Evolutionary conservation across 768 basidiomycete genomes (phyloP), one percentile per base, ranked within the genome.

Genomic region (Phlebiopsis flavidoalba): DNA sequence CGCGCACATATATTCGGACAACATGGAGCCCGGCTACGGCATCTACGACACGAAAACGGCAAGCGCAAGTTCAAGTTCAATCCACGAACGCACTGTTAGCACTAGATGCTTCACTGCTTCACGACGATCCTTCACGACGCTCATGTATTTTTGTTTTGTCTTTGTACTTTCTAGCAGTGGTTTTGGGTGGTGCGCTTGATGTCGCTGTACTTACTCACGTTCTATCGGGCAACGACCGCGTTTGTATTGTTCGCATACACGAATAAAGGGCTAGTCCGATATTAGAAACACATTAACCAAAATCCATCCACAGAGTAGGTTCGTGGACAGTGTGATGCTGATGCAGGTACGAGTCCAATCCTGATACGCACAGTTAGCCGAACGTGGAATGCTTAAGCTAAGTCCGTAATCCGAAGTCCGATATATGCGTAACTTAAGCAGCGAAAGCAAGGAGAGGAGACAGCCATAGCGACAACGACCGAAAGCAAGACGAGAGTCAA

Each of bases 1-100:
- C 65, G 87, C 87, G 26, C 90, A 91, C 68, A 85, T 91, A 57
- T 91, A 90, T 67, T 83, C 84, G 1, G 90, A 90, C 66, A 61
- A 71, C 61, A 79, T 83, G 71, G 79, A 79, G 55, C 83, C 85
- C 17, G 89, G 89, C 11, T 91, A 91, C 66, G 89, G 89, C 6
- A 81, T 91, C 56, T 87, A 86, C 66, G 72, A 79, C 35, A 63
- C 46, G n/a, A n/a, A 0, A 70, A 74, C 33, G 83, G 83, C 21
- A 66, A 69, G 21, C 64, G 79, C 62, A 89, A 91, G 73, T 88
- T 90, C 67, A 72, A 75, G 5, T 89, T 90, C 69, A 73, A 71
- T n/a, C 87, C 88, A 0, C 80, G 77, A 59, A 87, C 84, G 5
- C 76, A 77, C 5, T 89, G 87, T 70, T 89, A 70, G 50, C 22